These are phyloP conservation scores for Fagopyrum homotropicum DNA, from an alignment of 148 eudicot genomes.

Conservation along the genomic window DNA sequence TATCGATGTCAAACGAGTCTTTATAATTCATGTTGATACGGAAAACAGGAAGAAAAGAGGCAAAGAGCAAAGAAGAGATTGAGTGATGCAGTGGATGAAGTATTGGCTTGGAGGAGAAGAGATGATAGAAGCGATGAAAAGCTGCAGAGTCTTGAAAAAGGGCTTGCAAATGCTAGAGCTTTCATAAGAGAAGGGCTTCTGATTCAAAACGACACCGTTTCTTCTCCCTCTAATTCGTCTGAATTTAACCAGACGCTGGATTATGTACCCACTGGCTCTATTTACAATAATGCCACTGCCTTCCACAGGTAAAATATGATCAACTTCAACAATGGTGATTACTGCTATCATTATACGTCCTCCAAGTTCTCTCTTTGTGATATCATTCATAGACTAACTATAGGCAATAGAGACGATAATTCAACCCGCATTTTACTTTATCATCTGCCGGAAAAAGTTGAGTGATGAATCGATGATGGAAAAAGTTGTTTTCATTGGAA, in stretches of 20 bases:
- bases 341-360: too few relatives aligned
- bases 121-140: slow-evolving; percentile 17
- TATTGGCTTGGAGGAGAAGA: slow-evolving; percentile 19
- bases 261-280: slow-evolving; percentile 31
- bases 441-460: too few relatives aligned
- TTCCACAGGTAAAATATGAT: slow-evolving; percentile 45
- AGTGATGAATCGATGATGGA: too few relatives aligned
- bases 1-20: too few relatives aligned
- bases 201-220: slow-evolving; percentile 17
- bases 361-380: too few relatives aligned
- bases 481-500: too few relatives aligned
- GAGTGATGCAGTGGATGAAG: slow-evolving; percentile 22
- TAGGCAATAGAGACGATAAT: too few relatives aligned
- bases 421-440: too few relatives aligned
- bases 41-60: slow-evolving; percentile 31
- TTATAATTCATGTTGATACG: too few relatives aligned
- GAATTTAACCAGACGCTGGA: neutral
- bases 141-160: slow-evolving; percentile 31
- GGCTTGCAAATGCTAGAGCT: slow-evolving; percentile 43
- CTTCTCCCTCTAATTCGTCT: neutral
- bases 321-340: neutral
- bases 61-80: slow-evolving; percentile 23
- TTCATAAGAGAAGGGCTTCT: slow-evolving; percentile 39
- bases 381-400: too few relatives aligned
- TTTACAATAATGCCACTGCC: slow-evolving; percentile 56